These are phyloP conservation scores for Malus orientalis DNA, from an alignment of 306 rosid species.

Conservation along the genomic window DNA sequence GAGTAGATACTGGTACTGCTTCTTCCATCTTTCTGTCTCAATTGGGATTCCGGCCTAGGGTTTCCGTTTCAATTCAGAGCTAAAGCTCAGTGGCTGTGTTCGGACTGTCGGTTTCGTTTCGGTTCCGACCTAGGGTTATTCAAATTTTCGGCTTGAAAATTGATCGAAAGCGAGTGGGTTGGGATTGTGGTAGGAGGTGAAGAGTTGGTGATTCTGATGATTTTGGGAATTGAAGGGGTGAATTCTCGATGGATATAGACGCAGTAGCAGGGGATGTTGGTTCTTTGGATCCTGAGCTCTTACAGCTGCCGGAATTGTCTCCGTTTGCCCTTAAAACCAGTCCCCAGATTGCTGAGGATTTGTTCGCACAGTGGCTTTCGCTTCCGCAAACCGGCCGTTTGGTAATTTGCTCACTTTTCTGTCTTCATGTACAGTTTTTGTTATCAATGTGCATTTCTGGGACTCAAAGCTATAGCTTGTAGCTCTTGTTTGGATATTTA, in stretches of 20 bases:
- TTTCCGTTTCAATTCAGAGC: background rate
- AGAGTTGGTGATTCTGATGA: background rate
- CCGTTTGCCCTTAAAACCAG: slow-evolving; percentile 47
- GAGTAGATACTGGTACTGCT: background rate
- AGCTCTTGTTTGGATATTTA: background rate
- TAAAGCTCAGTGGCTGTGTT: background rate
- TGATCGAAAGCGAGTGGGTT: background rate
- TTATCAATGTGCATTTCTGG: background rate
- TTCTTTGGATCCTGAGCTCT: slow-evolving; percentile 59
- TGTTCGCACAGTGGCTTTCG: slow-evolving; percentile 75
- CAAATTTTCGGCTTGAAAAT: background rate
- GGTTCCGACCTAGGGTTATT: slow-evolving; percentile 3
- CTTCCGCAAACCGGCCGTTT: slow-evolving; percentile 67
- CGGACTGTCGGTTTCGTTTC: background rate
- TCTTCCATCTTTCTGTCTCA: background rate
- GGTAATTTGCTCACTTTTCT: slow-evolving; percentile 26
- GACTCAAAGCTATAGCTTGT: background rate
- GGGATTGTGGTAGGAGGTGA: background rate
- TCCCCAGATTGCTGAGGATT: slow-evolving; percentile 60
- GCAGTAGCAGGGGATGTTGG: slow-evolving; percentile 33
- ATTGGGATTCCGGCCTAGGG: background rate
- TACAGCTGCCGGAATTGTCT: slow-evolving; percentile 74
- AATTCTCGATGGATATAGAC: slow-evolving; percentile 53
- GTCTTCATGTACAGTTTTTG: background rate
- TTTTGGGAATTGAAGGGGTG: background rate